Base-by-base conservation (phyloP, 1,139 yeast species). In the Debaryomyces nepalensis region DNA sequence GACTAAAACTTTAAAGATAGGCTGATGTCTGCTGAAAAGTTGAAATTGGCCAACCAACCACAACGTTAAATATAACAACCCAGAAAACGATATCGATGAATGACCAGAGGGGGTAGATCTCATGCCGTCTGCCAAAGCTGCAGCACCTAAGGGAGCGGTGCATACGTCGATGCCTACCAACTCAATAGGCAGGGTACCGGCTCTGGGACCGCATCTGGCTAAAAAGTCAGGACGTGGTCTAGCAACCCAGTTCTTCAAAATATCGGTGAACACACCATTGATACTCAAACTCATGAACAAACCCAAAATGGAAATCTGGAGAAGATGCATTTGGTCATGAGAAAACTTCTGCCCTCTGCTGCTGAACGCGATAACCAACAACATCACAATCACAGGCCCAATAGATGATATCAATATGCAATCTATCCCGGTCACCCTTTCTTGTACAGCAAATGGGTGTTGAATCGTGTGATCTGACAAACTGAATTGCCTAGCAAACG, bases 61-160 rank as follows among this genome's bases (percentile, higher is more conserved):
- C 40, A 70, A 55, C 18, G 71, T 49, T 46, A 73, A 60, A 51
- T 58, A 73, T n/a, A 63, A 52, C 39, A 68, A 59, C 3, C 73
- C 73, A 31, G 69, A 57, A 56, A 71, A 71, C n/a, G 73, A 59
- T 41, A 73, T 65, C 16, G 75, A 67, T 6, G 75, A 67, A 49
- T 73, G 79, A 20, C 79, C 79, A 20, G 72, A 66, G 3, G 79
- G 79, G 4, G 76, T 70, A 22, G 75, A 69, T 45, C 74, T 63
- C 70, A 73, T 64, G 4, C 79, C 79, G 52, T 73, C 79, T 2
- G 56, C 49, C 37, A 73, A 57, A 9, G 53, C 46, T 9, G 48
- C 37, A 2, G 45, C 39, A 3, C 73, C 74, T 43, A 67, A 57
- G 0, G 73, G 73, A n/a, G 72, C 71, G 4, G 73, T 63, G 48